Evolutionary conservation across 805 yeast genomes (phyloP).

Genomic region (Zygotorulaspora chibaensis): DNA sequence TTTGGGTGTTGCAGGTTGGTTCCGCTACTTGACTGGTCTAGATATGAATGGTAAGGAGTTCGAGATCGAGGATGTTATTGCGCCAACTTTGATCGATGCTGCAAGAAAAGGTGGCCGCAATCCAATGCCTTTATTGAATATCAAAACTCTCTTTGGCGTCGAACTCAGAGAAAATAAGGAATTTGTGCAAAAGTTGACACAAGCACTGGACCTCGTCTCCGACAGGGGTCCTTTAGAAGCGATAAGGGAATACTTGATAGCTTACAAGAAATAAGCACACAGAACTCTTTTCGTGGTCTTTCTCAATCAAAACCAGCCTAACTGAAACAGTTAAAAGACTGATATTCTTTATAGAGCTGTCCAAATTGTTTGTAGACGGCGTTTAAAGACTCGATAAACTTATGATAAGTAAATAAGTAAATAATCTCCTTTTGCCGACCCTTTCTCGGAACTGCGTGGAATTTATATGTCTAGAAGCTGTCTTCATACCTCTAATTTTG

Average conservation of each 20-base stretch:
- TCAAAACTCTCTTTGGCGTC: slow-evolving; percentile 4
- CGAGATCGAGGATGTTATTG: slow-evolving; percentile 9
- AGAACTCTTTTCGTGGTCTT: no score
- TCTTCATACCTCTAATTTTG: no score
- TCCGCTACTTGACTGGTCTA: slow-evolving; percentile 10
- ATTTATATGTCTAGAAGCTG: no score
- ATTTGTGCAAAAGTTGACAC: slow-evolving; percentile 5
- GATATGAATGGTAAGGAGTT: slow-evolving; percentile 7
- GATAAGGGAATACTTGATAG: background rate
- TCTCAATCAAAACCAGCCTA: no score
- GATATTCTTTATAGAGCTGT: no score
- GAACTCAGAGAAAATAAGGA: slow-evolving; percentile 5
- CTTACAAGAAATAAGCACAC: no score
- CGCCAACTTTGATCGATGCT: slow-evolving; percentile 4
- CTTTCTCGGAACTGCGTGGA: no score
- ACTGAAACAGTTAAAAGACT: no score
- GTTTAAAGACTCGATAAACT: no score
- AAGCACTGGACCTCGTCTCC: slow-evolving; percentile 1
- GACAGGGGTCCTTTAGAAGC: slow-evolving; percentile 7
- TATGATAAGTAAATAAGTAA: no score
- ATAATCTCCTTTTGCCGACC: no score
- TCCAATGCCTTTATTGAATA: slow-evolving; percentile 4
- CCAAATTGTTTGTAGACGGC: no score
- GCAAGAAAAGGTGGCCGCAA: slow-evolving; percentile 9
- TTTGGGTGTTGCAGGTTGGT: slow-evolving; percentile 11